Base-by-base conservation (phyloP, 768 basidiomycete species). In the Fomitopsis serialis region DNA sequence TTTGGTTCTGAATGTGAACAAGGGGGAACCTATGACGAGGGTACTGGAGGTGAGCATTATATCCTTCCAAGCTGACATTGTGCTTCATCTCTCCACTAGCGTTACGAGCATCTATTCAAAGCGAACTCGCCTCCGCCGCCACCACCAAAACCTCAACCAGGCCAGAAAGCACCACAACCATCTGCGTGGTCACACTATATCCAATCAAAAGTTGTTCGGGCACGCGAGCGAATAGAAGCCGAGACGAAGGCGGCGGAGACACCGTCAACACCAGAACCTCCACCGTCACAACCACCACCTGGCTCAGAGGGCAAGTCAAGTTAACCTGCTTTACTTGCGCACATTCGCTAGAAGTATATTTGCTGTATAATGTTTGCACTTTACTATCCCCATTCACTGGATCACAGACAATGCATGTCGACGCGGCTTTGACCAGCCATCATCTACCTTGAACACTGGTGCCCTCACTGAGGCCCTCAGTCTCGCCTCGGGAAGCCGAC, bases 151-250 rank as follows among this genome's bases (percentile, higher is more conserved):
- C 52, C 61, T 7, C 74, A 76, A 54, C 54, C 76, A 37, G 61
- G 76, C 13, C 72, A 78, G 35, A 80, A 75, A 65, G 71, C 70
- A 22, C 65, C 70, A 4, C 59, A 70, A 22, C 72, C 68, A 24
- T 76, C 76, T 21, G 62, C 71, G 35, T 77, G 92, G 66, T 94
- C 92, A 34, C 91, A 94, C 70, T 98, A 98, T 70, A 77, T 98
- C 12, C 95, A 96, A 67, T 95, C 92, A 29, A 99, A 99, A 72
- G 92, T 99, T n/a, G 82, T 92, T 43, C 84, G 97, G 40, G 96
- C 97, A 19, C 80, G 85, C 51, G 94, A 98, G 72, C 84, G 97
- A 72, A 85, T 98, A 79, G 89, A 97, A 67, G 95, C 95, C 0
- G 96, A 99, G 76, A 54, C 67, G 62, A 69, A 68, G 56, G 55